Evolutionary conservation across 192 early-diverging fungal genomes (phyloP).

Genomic region (Backusella parvicylindrica): DNA sequence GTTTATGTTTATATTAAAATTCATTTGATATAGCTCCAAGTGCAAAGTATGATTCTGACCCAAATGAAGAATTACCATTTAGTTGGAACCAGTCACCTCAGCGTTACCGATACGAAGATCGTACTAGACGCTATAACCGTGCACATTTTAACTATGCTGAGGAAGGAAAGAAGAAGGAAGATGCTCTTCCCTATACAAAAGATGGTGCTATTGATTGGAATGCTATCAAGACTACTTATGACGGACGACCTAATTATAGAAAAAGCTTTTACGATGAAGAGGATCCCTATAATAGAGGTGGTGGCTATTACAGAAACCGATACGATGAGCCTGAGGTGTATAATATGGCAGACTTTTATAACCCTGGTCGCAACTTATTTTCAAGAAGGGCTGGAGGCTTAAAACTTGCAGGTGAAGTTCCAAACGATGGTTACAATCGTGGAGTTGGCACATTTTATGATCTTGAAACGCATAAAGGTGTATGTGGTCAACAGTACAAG

Average conservation of each 20-base stretch:
- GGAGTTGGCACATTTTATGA: slow-evolving; percentile 16
- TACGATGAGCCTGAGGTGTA: not conserved
- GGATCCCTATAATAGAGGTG: not conserved
- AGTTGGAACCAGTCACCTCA: not conserved
- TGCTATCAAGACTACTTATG: not conserved
- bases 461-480: slow-evolving; percentile 9
- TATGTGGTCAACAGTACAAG: slow-evolving; percentile 7
- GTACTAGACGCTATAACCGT: not conserved
- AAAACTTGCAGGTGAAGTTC: not conserved
- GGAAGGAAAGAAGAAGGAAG: not conserved
- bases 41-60: not conserved
- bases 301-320: not conserved
- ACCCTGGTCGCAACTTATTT: not conserved
- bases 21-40: not conserved
- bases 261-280: not conserved
- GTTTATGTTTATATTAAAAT: not conserved
- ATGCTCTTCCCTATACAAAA: not conserved
- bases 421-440: not conserved
- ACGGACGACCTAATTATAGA: not conserved
- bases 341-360: not conserved
- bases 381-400: not conserved
- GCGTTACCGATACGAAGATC: not conserved
- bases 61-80: not conserved
- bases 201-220: slow-evolving; percentile 3
- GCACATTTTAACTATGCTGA: not conserved